These are phyloP conservation scores for Fonsecaea pugnacius DNA, from an alignment of 2,329 filamentous ascomycete genomes.

Conservation along the genomic window DNA sequence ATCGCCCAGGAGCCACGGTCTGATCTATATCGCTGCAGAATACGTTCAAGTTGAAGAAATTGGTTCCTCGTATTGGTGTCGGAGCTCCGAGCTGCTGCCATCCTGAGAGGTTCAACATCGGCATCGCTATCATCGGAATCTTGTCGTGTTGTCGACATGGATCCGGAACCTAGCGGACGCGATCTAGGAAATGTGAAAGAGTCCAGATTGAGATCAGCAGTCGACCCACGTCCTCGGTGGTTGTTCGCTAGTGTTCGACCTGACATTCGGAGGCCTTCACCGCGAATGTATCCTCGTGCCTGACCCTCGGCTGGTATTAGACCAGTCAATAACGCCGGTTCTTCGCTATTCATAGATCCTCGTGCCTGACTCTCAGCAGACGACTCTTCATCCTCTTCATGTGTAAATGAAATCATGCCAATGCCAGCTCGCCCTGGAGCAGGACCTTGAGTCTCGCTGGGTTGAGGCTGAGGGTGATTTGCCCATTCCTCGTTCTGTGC, in stretches of 20 bases:
- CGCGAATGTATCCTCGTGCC: background rate
- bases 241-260: background rate
- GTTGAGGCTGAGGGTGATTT: slow-evolving; percentile 1
- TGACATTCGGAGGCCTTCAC: background rate
- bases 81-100: slow-evolving; percentile 14
- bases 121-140: slow-evolving; percentile 26
- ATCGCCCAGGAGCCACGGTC: slow-evolving; percentile 25
- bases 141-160: background rate
- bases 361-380: slow-evolving; percentile 8
- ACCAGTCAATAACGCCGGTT: too few species aligned
- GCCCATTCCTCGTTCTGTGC: slow-evolving; percentile 11
- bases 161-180: background rate
- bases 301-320: slow-evolving; percentile 12
- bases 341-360: too few species aligned
- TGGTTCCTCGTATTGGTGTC: slow-evolving; percentile 19
- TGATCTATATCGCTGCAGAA: slow-evolving; percentile 28
- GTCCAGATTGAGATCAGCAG: background rate
- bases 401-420: background rate
- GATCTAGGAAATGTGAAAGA: background rate
- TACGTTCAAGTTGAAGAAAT: slow-evolving; percentile 27
- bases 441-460: background rate
- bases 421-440: background rate
- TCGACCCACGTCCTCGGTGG: slow-evolving; percentile 17
- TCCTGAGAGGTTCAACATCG: slow-evolving; percentile 26
- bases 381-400: slow-evolving; percentile 16